Evolutionary conservation across 371 early-diverging fungal species (phyloP).

Genomic region (Mycotypha africana): DNA sequence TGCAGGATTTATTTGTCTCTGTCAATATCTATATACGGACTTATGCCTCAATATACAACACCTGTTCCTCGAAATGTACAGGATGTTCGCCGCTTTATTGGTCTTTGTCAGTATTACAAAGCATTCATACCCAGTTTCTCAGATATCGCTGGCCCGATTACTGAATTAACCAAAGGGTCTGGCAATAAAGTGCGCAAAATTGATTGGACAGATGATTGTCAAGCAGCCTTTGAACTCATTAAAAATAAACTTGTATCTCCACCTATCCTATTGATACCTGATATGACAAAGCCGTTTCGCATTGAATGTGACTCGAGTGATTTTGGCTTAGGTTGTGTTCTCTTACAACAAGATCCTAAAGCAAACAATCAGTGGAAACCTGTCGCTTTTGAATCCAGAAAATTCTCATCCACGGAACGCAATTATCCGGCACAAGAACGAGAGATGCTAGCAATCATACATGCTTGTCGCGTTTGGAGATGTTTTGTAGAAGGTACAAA

Average conservation of each 20-base stretch:
- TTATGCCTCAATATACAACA: too few relatives aligned
- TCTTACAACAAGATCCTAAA: constrained; percentile 21
- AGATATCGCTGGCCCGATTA: constrained; percentile 28
- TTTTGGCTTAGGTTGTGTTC: constrained; percentile 20
- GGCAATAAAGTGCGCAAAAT: constrained; percentile 1
- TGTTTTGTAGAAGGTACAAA: constrained; percentile 16
- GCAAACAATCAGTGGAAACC: too few relatives aligned
- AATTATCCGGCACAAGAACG: constrained; percentile 27
- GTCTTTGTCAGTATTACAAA: constrained; percentile 21
- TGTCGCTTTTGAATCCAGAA: too few relatives aligned
- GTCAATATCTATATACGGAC: too few relatives aligned
- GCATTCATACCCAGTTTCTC: constrained; percentile 25
- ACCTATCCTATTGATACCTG: constrained; percentile 15
- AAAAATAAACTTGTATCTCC: constrained; percentile 5
- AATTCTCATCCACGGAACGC: constrained; percentile 18
- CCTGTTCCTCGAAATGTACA: constrained; percentile 17
- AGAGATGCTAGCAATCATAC: constrained; percentile 25
- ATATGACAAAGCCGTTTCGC: constrained; percentile 12
- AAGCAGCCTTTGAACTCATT: constrained; percentile 5
- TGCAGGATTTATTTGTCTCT: too few relatives aligned
- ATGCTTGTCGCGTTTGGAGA: constrained; percentile 22
- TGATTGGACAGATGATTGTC: constrained; percentile 6
- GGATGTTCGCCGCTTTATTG: constrained; percentile 23
- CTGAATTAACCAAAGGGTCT: constrained; percentile 20
- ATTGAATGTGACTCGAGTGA: constrained; percentile 32